Evolutionary conservation across 495 filamentous ascomycete species (phyloP), one percentile per base, ranked within the genome.

Genomic region (Achaetomiella virescens): DNA sequence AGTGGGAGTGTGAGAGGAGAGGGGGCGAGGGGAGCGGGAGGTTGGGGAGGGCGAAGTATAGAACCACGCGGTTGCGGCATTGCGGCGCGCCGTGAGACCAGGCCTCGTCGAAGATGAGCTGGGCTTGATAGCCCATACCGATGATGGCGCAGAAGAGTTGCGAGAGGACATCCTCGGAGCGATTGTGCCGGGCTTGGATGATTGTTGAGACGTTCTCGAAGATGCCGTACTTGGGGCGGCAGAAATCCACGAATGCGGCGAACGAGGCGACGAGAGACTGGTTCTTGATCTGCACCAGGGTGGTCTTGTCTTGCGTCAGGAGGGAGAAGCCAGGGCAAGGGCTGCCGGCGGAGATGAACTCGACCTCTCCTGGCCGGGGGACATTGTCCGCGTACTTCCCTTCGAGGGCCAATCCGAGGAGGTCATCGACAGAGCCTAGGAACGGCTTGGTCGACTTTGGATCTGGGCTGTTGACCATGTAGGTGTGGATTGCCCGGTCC

Each of bases 301-400:
- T 75, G 60, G 55, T 73, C 57, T 73, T 81, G 52, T 79, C 64
- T 0, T 37, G 27, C n/a, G 89, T 88, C 0, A 84, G 64, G 0
- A 59, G 47, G 1, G 85, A 87, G 64, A 87, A 91, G 0, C 85
- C 88, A 36, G 82, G 86, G 59, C 88, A 91, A 0, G 88, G 88
- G 54, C 77, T 84, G 1, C 88, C 88, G 12, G 82, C 88, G 36
- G 79, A 75, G n/a, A 90, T 81, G 37, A 86, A 79, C 2, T 86
- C 79, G 14, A 91, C 78, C 15, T 83, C 77, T 4, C 84, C 84
- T 25, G 78, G 75, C 18, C 49, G 48, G 2, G 84, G 79, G n/a
- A 86, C 70, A 4, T 68, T 58, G 3, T 63, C 61, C 0, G 64
- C 60, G 12, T 66, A 70, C 27, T 77, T 71, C 0, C 81, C 84